phyloP scores from a whole-genome alignment of 2,329 filamentous ascomycete genomes.

The Drechslerella stenobrocha region DNA sequence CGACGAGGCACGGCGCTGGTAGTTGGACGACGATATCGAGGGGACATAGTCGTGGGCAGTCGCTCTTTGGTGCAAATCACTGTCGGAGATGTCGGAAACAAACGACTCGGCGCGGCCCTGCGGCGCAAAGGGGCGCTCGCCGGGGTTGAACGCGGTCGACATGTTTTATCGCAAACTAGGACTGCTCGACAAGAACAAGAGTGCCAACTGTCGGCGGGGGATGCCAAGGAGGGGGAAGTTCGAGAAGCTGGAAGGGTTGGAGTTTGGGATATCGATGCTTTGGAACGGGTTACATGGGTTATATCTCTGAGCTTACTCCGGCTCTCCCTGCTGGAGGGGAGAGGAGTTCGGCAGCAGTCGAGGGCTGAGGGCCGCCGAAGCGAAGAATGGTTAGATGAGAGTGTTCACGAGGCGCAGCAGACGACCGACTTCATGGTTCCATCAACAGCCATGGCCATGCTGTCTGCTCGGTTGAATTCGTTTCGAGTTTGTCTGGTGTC shows the following conservation, averaged over 20 bases:
- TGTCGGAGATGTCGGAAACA: conserved; percentile 44
- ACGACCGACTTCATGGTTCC: conserved; percentile 17
- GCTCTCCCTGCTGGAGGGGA: conserved; percentile 4
- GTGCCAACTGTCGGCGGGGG: neutral
- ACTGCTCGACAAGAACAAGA: conserved; percentile 2
- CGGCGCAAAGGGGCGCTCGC: conserved; percentile 17
- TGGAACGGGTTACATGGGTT: neutral
- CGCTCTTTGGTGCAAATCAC: conserved; percentile 22
- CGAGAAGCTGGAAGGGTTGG: conserved; percentile 4
- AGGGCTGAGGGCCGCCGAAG: conserved; percentile 8
- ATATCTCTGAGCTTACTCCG: neutral
- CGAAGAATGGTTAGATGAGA: conserved; percentile 28
- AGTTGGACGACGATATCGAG: conserved; percentile 33
- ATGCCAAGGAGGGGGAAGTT: conserved; percentile 5
- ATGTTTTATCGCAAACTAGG: conserved; percentile 17
- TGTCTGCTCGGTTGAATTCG: neutral
- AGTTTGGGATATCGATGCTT: neutral
- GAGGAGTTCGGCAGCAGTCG: conserved; percentile 32
- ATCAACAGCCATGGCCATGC: neutral
- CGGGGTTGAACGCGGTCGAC: conserved; percentile 32
- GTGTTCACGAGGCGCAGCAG: conserved; percentile 14
- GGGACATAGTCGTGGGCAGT: conserved; percentile 35
- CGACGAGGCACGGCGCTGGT: conserved; percentile 36
- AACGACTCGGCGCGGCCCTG: conserved; percentile 36
- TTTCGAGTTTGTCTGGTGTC: neutral